Conservation (phyloP, 495 filamentous ascomycete genomes). For the Talaromyces adpressus region DNA sequence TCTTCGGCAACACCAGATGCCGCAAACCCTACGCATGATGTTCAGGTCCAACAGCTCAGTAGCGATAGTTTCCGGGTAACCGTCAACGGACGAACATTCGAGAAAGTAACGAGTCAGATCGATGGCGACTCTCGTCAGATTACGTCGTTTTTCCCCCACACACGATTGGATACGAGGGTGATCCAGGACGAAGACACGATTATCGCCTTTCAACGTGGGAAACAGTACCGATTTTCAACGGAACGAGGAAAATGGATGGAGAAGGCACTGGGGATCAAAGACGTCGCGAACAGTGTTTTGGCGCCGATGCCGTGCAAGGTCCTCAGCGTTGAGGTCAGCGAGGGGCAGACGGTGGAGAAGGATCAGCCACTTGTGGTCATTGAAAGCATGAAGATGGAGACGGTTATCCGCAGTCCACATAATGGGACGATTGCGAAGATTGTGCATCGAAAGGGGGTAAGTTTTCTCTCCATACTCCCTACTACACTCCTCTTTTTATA, state of each 20-base stretch:
- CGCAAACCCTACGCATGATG: constrained; percentile 41
- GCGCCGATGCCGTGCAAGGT: constrained; percentile 96
- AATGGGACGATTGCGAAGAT: constrained; percentile 73
- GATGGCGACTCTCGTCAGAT: constrained; percentile 29
- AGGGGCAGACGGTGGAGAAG: constrained; percentile 74
- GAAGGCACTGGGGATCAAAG: constrained; percentile 77
- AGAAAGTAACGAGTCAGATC: constrained; percentile 36
- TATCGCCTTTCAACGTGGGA: constrained; percentile 76
- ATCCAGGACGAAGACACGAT: constrained; percentile 63
- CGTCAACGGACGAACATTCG: constrained; percentile 46
- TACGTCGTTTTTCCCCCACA: constrained; percentile 62
- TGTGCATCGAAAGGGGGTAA: constrained; percentile 81
- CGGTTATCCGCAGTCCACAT: constrained; percentile 84
- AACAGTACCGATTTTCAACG: constrained; percentile 62
- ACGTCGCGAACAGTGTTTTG: constrained; percentile 72
- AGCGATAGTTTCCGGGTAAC: constrained; percentile 57
- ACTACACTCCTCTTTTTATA: neutral
- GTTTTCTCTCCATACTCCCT: constrained; percentile 29
- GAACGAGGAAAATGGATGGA: constrained; percentile 73
- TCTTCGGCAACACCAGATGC: constrained; percentile 16
- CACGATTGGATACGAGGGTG: constrained; percentile 73
- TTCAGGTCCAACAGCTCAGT: constrained; percentile 59
- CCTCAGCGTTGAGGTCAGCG: constrained; percentile 72
- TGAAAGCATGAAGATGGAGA: constrained; percentile 99
- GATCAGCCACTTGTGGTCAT: constrained; percentile 89